Evolutionary conservation across 2,329 filamentous ascomycete species (phyloP).

Genomic region (Stachybotrys echinatus): DNA sequence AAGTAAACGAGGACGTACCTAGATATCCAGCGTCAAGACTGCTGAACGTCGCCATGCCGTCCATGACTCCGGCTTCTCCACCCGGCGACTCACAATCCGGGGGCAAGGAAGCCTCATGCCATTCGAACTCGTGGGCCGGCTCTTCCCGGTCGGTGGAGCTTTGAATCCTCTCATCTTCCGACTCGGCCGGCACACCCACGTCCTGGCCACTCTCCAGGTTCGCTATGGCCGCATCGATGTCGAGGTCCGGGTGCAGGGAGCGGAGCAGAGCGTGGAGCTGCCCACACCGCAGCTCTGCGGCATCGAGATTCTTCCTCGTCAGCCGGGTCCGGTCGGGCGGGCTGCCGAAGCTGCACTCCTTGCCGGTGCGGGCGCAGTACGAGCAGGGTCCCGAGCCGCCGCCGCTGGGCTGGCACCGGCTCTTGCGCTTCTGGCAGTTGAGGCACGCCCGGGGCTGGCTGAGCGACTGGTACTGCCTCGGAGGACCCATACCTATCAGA

Average conservation of each 20-base stretch:
- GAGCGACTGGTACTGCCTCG: no score
- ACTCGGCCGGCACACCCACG: not conserved
- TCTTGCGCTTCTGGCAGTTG: slow-evolving; percentile 17
- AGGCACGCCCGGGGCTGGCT: no score
- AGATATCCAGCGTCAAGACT: no score
- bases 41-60: no score
- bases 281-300: slow-evolving; percentile 18
- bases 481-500: no score
- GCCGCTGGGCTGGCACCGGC: slow-evolving; percentile 9
- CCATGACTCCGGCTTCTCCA: no score
- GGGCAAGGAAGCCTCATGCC: no score
- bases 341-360: slow-evolving; percentile 24
- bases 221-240: slow-evolving; percentile 14
- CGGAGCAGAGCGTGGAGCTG: slow-evolving; percentile 20
- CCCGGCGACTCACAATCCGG: no score
- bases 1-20: no score
- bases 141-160: slow-evolving; percentile 1
- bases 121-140: slow-evolving; percentile 9
- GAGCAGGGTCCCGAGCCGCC: slow-evolving; percentile 21
- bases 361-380: slow-evolving; percentile 14
- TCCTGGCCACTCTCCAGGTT: not conserved
- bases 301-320: slow-evolving; percentile 28
- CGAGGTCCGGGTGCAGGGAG: slow-evolving; percentile 18
- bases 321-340: slow-evolving; percentile 26
- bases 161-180: not conserved